phyloP scores from a whole-genome alignment of 176 grass and related monocot genomes.

The Rhynchospora tenuis region DNA sequence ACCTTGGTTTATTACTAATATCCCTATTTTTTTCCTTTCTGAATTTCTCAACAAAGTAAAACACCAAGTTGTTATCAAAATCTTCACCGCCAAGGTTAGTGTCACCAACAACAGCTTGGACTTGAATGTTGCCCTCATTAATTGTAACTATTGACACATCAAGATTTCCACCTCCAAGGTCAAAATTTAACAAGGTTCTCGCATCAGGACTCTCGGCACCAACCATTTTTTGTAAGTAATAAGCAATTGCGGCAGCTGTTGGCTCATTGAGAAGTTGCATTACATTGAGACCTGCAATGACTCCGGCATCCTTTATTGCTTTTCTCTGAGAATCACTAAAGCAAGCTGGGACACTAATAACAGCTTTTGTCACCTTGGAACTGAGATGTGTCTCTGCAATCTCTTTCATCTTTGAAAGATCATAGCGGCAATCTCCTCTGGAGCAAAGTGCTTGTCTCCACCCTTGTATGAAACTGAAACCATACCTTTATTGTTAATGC shows the following conservation, averaged over 20 bases:
- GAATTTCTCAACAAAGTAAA: slow-evolving; percentile 6
- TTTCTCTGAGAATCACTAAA: slow-evolving; percentile 19
- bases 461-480: slow-evolving; percentile 2
- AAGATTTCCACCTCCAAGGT: slow-evolving; percentile 10
- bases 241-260: neutral
- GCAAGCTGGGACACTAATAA: neutral
- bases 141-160: slow-evolving; percentile 1
- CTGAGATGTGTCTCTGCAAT: neutral
- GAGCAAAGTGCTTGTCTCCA: slow-evolving; percentile 1
- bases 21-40: neutral
- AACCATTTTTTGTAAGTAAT: neutral
- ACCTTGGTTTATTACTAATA: slow-evolving; percentile 6
- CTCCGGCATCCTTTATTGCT: slow-evolving; percentile 4
- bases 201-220: neutral
- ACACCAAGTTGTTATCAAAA: slow-evolving; percentile 7
- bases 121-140: neutral
- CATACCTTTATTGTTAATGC: neutral
- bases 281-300: slow-evolving; percentile 10
- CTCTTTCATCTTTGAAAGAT: slow-evolving; percentile 11
- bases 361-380: neutral
- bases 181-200: slow-evolving; percentile 10
- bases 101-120: neutral
- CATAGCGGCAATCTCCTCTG: slow-evolving; percentile 9
- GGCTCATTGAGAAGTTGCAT: slow-evolving; percentile 20
- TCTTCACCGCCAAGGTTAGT: slow-evolving; percentile 22